Evolutionary conservation across 352 stramenopile species (phyloP), one percentile per base, ranked within the genome.

Genomic region (Globisporangium acanthophoron): DNA sequence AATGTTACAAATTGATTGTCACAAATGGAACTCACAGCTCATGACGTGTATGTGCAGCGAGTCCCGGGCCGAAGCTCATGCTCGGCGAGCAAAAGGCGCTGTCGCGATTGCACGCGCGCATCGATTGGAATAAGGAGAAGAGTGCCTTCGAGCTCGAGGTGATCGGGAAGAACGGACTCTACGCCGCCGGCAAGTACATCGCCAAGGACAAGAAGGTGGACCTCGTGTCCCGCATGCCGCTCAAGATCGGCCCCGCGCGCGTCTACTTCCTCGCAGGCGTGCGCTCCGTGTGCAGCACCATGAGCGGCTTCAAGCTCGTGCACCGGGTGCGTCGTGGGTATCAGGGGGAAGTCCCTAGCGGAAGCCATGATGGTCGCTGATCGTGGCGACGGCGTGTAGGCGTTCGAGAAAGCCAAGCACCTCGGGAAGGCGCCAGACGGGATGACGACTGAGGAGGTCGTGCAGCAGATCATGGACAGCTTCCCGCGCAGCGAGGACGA

Each of bases 1-100:
- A 24, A 11, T 31, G 44, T 18, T 16, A 41, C 35, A 41, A 41
- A 16, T 41, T 0, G 9, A 8, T 6, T 31, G 44, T 49, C 20
- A 18, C 44, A 31, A 27, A 18, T 11, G 12, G 6, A 37, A 37
- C 33, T 37, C 33, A 37, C 33, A 11, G 12, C 35, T 5, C 35
- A 5, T 15, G 35, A 9, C 12, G 35, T 37, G 33, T 11, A 37
- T 5, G 33, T 11, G 35, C 56, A 76, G 70, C 62, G 27, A 52
- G 65, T 29, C 67, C 79, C 12, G 74, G 76, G 27, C 65, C 76
- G 43, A 78, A 76, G 49, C 71, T 94, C 37, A 56, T 70, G 15
- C 60, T 94, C 21, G 85, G 85, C n/a, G 85, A 94, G 52, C 80
- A 91, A 45, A 94, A 91, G 56, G 75, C 85, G 48, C 85, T 94